phyloP scores from a whole-genome alignment of 2,329 filamentous ascomycete species.

The Nemania abortiva region DNA sequence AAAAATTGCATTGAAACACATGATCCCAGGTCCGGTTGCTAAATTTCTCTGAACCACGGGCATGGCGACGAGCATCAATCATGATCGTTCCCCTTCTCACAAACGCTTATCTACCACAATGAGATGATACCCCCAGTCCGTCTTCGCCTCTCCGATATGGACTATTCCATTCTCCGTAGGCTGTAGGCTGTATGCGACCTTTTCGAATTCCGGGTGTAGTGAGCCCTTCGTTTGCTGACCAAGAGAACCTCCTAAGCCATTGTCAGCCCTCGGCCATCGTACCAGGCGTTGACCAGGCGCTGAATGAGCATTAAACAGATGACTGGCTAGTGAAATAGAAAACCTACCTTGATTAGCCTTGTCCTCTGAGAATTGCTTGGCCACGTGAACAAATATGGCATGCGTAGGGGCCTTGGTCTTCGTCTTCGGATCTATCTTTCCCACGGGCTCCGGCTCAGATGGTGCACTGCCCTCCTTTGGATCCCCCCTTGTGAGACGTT shows the following conservation, averaged over 20 bases:
- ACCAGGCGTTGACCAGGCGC: no score
- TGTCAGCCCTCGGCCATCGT: slow-evolving; percentile 12
- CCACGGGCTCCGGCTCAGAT: slow-evolving; percentile 33
- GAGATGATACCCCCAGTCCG: slow-evolving; percentile 81
- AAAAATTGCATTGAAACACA: slow-evolving; percentile 49
- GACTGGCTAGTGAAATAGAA: not conserved
- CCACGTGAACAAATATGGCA: slow-evolving; percentile 75
- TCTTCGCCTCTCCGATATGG: slow-evolving; percentile 75
- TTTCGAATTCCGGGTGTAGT: slow-evolving; percentile 77
- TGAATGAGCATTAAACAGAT: slow-evolving; percentile 3
- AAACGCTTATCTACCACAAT: slow-evolving; percentile 78
- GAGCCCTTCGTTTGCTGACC: slow-evolving; percentile 79
- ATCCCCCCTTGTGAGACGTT: slow-evolving; percentile 37
- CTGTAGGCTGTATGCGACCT: slow-evolving; percentile 74
- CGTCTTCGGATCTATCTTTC: slow-evolving; percentile 62
- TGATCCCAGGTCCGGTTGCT: not conserved
- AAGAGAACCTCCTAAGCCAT: slow-evolving; percentile 70
- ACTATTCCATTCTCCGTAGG: slow-evolving; percentile 64
- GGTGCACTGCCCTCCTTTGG: slow-evolving; percentile 28
- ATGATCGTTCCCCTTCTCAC: slow-evolving; percentile 47
- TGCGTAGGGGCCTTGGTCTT: slow-evolving; percentile 57
- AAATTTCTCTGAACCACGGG: slow-evolving; percentile 7
- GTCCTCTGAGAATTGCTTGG: slow-evolving; percentile 79
- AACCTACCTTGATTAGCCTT: slow-evolving; percentile 74
- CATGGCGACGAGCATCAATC: slow-evolving; percentile 5